These are phyloP conservation scores for Elsinoe ampelina DNA, from an alignment of 2,329 filamentous ascomycete species.

Conservation along the genomic window DNA sequence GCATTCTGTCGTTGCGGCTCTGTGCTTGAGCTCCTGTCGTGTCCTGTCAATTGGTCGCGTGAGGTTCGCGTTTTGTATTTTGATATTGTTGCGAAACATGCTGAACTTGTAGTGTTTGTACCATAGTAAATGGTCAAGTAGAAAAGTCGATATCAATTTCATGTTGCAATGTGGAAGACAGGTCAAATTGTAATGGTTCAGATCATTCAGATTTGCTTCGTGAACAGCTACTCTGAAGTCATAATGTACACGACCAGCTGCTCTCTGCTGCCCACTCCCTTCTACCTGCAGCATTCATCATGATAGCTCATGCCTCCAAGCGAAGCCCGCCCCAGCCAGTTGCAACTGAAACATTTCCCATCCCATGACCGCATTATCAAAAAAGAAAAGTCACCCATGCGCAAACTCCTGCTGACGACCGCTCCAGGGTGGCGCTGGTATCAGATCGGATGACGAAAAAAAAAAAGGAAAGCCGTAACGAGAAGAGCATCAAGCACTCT, in stretches of 20 bases:
- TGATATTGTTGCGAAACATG: not conserved
- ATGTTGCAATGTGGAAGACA: not conserved
- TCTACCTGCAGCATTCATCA: slow-evolving; percentile 9
- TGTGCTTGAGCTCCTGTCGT: slow-evolving; percentile 1
- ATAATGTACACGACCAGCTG: slow-evolving; percentile 14
- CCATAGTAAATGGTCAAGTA: slow-evolving; percentile 2
- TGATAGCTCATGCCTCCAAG: slow-evolving; percentile 17
- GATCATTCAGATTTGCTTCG: slow-evolving; percentile 14
- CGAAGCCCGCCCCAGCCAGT: slow-evolving; percentile 17
- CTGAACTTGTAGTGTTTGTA: not conserved
- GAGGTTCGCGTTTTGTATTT: slow-evolving; percentile 1
- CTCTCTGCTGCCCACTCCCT: not conserved
- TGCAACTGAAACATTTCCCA: slow-evolving; percentile 28
- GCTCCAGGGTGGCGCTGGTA: slow-evolving; percentile 14
- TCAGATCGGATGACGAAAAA: slow-evolving; percentile 17
- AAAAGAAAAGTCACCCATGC: slow-evolving; percentile 29
- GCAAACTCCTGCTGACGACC: slow-evolving; percentile 15
- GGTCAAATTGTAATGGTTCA: slow-evolving; percentile 18
- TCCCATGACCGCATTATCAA: slow-evolving; percentile 45
- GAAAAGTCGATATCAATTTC: not conserved
- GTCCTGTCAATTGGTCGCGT: not conserved
- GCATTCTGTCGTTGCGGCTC: not conserved
- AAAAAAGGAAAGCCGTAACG: slow-evolving; percentile 17
- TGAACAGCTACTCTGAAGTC: slow-evolving; percentile 13
- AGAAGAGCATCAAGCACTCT: slow-evolving; percentile 40